Base-by-base conservation (phyloP, 441 rosid species). In the Dalechampia spathulata region DNA sequence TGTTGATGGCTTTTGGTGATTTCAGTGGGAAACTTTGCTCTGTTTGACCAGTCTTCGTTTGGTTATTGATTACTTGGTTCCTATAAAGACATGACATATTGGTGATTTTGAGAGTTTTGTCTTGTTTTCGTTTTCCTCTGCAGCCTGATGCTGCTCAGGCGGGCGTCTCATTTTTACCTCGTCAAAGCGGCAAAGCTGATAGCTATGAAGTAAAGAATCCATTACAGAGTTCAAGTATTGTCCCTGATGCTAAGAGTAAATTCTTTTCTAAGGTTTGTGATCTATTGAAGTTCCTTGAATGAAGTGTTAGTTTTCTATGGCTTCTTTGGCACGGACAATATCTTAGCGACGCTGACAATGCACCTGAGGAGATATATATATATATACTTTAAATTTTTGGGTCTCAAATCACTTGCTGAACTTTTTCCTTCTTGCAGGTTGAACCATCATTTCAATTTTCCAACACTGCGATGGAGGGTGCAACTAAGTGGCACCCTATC, bases 401-500 rank as follows among this genome's bases (percentile, higher is more conserved):
- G 17, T 39, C 40, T 27, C 2, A 49, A 53, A 13, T 49, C 61
- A 60, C 54, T 65, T 41, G 23, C 16, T 56, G 52, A 43, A 49
- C 20, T 22, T 34, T 22, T 55, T 53, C 61, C 43, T 36, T 45
- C 47, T 65, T 59, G 52, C 62, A 87, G 97, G 71, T 76, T n/a
- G 86, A 81, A 64, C 88, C 96, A 59, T 72, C 86, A 15, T 76
- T 80, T 58, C 90, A 78, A 75, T 79, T 80, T 73, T 74, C 95
- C 34, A 83, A 79, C 74, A 75, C 84, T 28, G 93, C 83, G 0
- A 82, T 91, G 96, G 98, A 91, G 66, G 90, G 96, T 19, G 85
- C 86, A 22, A 87, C 98, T 26, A 91, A 86, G 70, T 91, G 96
- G 98, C 81, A 85, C 57, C 90, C 95, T 48, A 76, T 83, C 64